Evolutionary conservation across 2,329 filamentous ascomycete species (phyloP), one percentile per base, ranked within the genome.

Genomic region (Alternaria sp.): DNA sequence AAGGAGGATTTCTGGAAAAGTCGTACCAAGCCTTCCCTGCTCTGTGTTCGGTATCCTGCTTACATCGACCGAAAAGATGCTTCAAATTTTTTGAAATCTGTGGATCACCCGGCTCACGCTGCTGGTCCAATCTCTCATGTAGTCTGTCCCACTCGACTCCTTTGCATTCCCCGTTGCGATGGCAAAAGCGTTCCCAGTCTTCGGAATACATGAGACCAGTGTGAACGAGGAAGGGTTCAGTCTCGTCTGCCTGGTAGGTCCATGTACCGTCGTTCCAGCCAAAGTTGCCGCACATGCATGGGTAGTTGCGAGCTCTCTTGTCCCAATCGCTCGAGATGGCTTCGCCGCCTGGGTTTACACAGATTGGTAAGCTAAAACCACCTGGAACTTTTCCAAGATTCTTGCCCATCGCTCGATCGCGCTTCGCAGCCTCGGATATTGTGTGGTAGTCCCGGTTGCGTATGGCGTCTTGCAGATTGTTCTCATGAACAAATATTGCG

Each of bases 251-350:
- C 6, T 12, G 11, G 12, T 16, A 16, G 11, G 5, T 49, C 51
- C 55, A 64, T 2, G 16, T n/a, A 5, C 43, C 28, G 11, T 57
- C 42, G 12, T 49, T 51, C 64, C 64, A 66, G 3, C 22, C n/a
- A 28, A 69, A 60, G 8, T 66, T 49, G n/a, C 69, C 63, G 38
- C 63, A 65, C 61, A 65, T 62, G 53, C 68, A 70, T 3, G 68
- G 61, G 24, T 57, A 69, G 46, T 69, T 67, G 16, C 55, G 52
- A 7, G 42, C 44, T 0, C 41, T 30, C 1, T 63, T n/a, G 1
- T 9, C 8, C 28, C 58, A 56, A 2, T 67, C 56, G 26, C 59
- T 60, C 11, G 55, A 60, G 16, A 70, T 65, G 11, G 67, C 41
- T 30, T 66, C 60, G 36, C 67, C 67, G 7, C 32, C 32, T 12